Evolutionary conservation across 2,329 filamentous ascomycete genomes (phyloP), one percentile per base, ranked within the genome.

Genomic region (Fusarium pseudonygamai): DNA sequence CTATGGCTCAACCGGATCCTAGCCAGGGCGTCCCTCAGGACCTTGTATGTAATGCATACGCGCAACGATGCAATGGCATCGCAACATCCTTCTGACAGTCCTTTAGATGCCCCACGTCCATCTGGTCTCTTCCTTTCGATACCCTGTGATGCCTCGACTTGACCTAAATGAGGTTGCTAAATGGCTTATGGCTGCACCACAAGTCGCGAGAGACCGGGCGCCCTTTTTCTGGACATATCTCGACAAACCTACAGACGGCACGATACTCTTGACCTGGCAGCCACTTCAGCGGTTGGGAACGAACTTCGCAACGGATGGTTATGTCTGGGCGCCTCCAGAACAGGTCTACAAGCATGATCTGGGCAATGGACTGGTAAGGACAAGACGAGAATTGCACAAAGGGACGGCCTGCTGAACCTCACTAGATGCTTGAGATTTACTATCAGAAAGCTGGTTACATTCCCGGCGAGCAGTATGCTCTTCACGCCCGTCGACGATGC

Each of bases 191-290:
- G 90, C 91, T 78, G 95, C 95, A 43, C 94, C 95, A 14, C 92
- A 93, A 79, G 93, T 97, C 71, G 93, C 95, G 76, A 93, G 94
- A 82, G 93, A 97, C 79, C 87, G 91, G 73, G 92, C 95, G 55
- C 90, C 96, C 6, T 95, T 99, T 87, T 93, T 92, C 83, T 99
- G 96, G 96, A 95, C 93, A 50, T 97, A 96, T 81, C 89, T 98
- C 64, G 91, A 96, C 77, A 89, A 91, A 60, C 96, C 96, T 16
- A 88, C 88, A 59, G 94, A 97, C 82, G 95, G 95, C 63, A 92
- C 92, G 14, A 89, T 97, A 49, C 89, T 96, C 80, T 87, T 98
- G 72, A 93, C 93, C 59, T 98, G 96, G 96, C 95, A 98, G 81
- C 93, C 96, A 5, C 86, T 93, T 59, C 88, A 91, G 77, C 89